These are phyloP conservation scores for Barnettozyma vustinii DNA, from an alignment of 805 yeast genomes.

Conservation along the genomic window DNA sequence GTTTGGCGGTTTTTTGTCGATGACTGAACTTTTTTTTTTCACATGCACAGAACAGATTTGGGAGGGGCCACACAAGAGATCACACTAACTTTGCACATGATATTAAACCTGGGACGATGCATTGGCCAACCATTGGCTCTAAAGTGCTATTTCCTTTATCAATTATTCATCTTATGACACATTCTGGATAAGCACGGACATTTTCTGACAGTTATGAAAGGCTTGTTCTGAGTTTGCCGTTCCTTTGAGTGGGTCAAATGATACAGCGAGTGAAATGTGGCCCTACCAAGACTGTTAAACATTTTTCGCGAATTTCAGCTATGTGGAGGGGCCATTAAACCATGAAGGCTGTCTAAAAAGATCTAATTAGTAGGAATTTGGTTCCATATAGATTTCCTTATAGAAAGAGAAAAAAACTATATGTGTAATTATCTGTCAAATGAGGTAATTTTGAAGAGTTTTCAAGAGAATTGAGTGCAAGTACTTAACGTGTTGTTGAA, in stretches of 20 bases:
- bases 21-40: slow-evolving; percentile 8
- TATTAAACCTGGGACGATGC: background rate
- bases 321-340: too few relatives aligned
- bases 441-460: too few relatives aligned
- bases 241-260: slow-evolving; percentile 1
- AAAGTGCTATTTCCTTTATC: background rate
- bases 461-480: too few relatives aligned
- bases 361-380: too few relatives aligned
- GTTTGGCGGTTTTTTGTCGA: slow-evolving; percentile 5
- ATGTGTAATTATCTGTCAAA: too few relatives aligned
- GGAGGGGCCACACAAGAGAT: slow-evolving; percentile 7
- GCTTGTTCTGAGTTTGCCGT: slow-evolving; percentile 1
- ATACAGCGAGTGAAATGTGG: background rate
- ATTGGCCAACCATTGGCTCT: background rate
- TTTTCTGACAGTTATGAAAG: background rate
- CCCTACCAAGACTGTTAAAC: background rate
- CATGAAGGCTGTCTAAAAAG: too few relatives aligned
- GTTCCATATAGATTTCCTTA: too few relatives aligned
- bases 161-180: slow-evolving; percentile 1
- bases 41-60: slow-evolving; percentile 7
- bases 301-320: too few relatives aligned
- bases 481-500: too few relatives aligned
- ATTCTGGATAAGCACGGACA: background rate
- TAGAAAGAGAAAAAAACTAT: too few relatives aligned
- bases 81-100: slow-evolving; percentile 1